Percentiles rank a stretch among this genome's conserved stretches.
phyloP scores from a whole-genome alignment of 2,329 filamentous ascomycete species.

The Colletotrichum scovillei region DNA sequence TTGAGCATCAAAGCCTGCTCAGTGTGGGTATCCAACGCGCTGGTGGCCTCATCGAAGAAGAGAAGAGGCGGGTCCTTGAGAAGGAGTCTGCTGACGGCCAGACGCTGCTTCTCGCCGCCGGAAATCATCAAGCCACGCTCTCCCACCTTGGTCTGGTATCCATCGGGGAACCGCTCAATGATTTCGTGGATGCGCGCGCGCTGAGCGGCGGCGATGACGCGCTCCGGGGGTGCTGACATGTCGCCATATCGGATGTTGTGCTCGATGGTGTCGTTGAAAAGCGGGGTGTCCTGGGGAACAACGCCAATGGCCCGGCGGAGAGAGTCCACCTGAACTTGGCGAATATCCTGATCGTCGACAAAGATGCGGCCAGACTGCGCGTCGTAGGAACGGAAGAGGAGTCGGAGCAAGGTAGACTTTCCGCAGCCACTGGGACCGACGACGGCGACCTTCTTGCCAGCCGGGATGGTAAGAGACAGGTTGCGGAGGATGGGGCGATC shows the following conservation, averaged over 20 bases:
- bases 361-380: slow-evolving; percentile 85
- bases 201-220: slow-evolving; percentile 81
- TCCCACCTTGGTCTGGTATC: slow-evolving; percentile 90
- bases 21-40: slow-evolving; percentile 91
- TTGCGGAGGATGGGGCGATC: slow-evolving; percentile 90
- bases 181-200: slow-evolving; percentile 88
- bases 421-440: slow-evolving; percentile 96
- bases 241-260: slow-evolving; percentile 96
- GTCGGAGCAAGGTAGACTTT: slow-evolving; percentile 90
- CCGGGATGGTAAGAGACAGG: slow-evolving; percentile 88
- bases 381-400: slow-evolving; percentile 96
- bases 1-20: slow-evolving; percentile 91
- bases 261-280: slow-evolving; percentile 96
- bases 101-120: slow-evolving; percentile 90
- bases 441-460: slow-evolving; percentile 94
- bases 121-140: slow-evolving; percentile 98
- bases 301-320: slow-evolving; percentile 90
- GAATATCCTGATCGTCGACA: slow-evolving; percentile 93
- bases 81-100: slow-evolving; percentile 85
- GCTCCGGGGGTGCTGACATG: slow-evolving; percentile 78
- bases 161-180: slow-evolving; percentile 83
- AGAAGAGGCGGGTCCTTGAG: slow-evolving; percentile 90
- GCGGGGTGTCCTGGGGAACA: slow-evolving; percentile 94
- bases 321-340: slow-evolving; percentile 83
- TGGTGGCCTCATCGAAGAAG: slow-evolving; percentile 97